These are phyloP conservation scores for Apostasia shenzhenica DNA, from an alignment of 106 monocot species.

Conservation along the genomic window DNA sequence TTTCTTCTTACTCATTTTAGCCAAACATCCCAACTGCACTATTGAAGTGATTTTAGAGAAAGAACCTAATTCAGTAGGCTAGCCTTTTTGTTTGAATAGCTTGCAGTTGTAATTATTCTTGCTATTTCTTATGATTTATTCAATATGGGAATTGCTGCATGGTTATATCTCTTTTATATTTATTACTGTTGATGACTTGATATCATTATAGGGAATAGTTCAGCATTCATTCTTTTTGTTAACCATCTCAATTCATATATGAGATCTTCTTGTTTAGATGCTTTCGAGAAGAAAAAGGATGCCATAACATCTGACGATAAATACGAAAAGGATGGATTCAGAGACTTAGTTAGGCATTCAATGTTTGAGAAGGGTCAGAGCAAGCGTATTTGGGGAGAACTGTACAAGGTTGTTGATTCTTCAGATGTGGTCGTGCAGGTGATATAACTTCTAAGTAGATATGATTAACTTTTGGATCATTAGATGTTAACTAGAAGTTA, in stretches of 20 bases:
- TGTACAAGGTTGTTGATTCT: constrained; percentile 96
- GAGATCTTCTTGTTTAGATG: constrained; percentile 28
- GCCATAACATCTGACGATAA: constrained; percentile 20
- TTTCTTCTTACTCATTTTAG: not conserved
- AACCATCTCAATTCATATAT: not conserved
- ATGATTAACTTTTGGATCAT: no score
- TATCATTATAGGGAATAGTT: no score
- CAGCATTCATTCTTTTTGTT: no score
- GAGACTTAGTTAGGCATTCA: constrained; percentile 83
- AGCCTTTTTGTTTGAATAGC: not conserved
- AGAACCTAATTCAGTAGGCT: not conserved
- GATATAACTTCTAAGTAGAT: not conserved
- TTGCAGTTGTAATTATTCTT: not conserved
- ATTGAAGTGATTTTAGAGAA: not conserved
- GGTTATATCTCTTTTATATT: not conserved
- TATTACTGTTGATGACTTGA: no score
- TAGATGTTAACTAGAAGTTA: not conserved
- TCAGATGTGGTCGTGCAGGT: constrained; percentile 99
- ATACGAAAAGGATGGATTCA: constrained; percentile 73
- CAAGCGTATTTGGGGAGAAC: constrained; percentile 96
- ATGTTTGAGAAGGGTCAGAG: constrained; percentile 99
- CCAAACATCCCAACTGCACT: not conserved
- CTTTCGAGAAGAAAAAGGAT: constrained; percentile 62
- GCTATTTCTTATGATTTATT: not conserved
- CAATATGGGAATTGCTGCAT: not conserved